Evolutionary conservation across 305 asterid species (phyloP).

Genomic region (Fraxinus platypoda): DNA sequence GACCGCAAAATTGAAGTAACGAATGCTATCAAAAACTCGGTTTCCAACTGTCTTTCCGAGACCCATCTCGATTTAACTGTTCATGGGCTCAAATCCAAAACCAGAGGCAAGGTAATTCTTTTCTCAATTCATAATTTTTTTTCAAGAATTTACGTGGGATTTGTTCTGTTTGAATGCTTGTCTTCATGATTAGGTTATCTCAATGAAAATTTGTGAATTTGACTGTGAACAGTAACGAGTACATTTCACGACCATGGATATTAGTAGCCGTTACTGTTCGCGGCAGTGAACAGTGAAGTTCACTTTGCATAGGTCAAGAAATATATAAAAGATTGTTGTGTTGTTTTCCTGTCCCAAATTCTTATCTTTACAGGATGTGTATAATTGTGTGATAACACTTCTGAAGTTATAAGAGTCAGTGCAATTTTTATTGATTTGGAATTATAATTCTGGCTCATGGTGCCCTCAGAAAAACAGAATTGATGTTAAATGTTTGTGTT

Average conservation of each 20-base stretch:
- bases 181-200: neutral
- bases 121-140: neutral
- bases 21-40: constrained; percentile 47
- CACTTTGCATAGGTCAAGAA: too few relatives aligned
- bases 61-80: constrained; percentile 60
- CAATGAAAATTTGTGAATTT: neutral
- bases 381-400: too few relatives aligned
- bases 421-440: too few relatives aligned
- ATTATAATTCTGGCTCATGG: too few relatives aligned
- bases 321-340: too few relatives aligned
- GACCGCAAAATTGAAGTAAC: constrained; percentile 55
- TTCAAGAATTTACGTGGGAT: neutral
- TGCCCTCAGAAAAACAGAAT: too few relatives aligned
- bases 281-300: too few relatives aligned
- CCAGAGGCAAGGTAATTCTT: constrained; percentile 68
- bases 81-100: constrained; percentile 70
- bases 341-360: too few relatives aligned
- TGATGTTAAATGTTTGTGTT: too few relatives aligned
- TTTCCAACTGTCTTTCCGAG: constrained; percentile 66
- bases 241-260: neutral
- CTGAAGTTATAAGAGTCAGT: too few relatives aligned
- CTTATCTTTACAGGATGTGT: too few relatives aligned
- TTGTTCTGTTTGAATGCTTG: neutral
- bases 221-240: neutral
- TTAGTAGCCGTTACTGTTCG: neutral